Evolutionary conservation across 108 stramenopile species (phyloP).

Genomic region (Skeletonema costatum): DNA sequence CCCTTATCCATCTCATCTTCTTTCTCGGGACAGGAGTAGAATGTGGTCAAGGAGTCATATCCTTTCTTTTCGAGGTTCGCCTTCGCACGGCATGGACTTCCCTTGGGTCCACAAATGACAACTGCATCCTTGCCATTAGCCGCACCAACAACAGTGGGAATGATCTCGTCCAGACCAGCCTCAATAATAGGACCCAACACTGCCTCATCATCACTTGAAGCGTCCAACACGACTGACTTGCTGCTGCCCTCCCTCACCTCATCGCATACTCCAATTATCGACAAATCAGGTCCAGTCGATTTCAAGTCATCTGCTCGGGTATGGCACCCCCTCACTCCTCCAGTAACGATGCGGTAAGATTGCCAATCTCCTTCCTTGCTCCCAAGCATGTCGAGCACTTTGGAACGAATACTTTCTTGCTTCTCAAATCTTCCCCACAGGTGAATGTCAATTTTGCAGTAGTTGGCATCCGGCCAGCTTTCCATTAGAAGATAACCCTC

Average conservation of each 20-base stretch:
- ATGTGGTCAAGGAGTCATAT: slow-evolving; percentile 18
- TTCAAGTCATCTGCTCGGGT: slow-evolving; percentile 80
- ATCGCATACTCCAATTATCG: slow-evolving; percentile 26
- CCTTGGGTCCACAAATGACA: slow-evolving; percentile 28
- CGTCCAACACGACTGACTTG: slow-evolving; percentile 22
- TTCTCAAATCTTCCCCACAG: too few relatives aligned
- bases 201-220: slow-evolving; percentile 35
- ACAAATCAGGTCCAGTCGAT: slow-evolving; percentile 66
- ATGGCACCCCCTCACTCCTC: slow-evolving; percentile 76
- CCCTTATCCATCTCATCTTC: slow-evolving; percentile 23
- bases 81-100: slow-evolving; percentile 33
- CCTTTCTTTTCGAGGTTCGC: slow-evolving; percentile 30
- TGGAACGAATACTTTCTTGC: too few relatives aligned
- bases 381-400: slow-evolving; percentile 7
- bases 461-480: slow-evolving; percentile 45
- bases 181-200: slow-evolving; percentile 27
- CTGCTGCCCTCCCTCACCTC: slow-evolving; percentile 20
- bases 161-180: slow-evolving; percentile 34
- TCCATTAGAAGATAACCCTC: slow-evolving; percentile 59
- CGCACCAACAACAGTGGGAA: slow-evolving; percentile 14
- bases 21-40: slow-evolving; percentile 26
- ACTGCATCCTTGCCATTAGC: slow-evolving; percentile 8
- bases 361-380: slow-evolving; percentile 24
- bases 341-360: slow-evolving; percentile 73
- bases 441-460: too few relatives aligned